Percentiles rank a stretch among this genome's conserved stretches.
Evolutionary conservation across 2,329 filamentous ascomycete species (phyloP).

Genomic region (Diaporthe ilicicola): DNA sequence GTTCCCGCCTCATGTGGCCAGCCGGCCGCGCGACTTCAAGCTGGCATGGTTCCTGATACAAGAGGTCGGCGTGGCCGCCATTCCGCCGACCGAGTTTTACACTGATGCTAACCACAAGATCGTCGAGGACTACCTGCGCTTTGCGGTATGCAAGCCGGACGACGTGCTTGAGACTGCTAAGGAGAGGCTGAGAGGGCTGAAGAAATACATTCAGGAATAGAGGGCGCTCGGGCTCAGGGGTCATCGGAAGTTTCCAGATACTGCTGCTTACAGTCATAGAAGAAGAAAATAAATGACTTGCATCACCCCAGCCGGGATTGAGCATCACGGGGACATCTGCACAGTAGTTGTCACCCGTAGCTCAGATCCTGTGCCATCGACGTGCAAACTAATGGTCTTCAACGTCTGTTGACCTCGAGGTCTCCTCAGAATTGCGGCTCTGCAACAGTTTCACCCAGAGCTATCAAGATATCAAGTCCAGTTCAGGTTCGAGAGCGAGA

Average conservation of each 20-base stretch:
- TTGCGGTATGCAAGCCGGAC: conserved; percentile 96
- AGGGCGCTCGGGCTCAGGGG: too few species aligned
- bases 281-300: background rate
- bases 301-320: background rate
- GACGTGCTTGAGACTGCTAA: conserved; percentile 83
- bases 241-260: too few species aligned
- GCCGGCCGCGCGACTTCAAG: conserved; percentile 90
- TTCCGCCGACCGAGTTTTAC: conserved; percentile 97
- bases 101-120: conserved; percentile 84
- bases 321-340: background rate
- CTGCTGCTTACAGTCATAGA: background rate
- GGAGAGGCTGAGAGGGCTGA: conserved; percentile 75
- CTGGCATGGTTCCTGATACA: conserved; percentile 97
- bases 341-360: background rate
- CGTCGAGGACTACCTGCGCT: conserved; percentile 91
- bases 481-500: background rate
- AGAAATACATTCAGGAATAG: conserved; percentile 68
- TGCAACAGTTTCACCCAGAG: background rate
- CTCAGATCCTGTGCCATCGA: background rate
- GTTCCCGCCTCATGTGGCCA: conserved; percentile 89
- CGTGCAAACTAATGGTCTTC: background rate
- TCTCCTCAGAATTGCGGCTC: background rate
- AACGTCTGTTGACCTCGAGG: background rate
- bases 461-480: background rate
- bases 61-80: conserved; percentile 93